phyloP scores from a whole-genome alignment of 805 yeast species.

The Pichia cephalocereana region DNA sequence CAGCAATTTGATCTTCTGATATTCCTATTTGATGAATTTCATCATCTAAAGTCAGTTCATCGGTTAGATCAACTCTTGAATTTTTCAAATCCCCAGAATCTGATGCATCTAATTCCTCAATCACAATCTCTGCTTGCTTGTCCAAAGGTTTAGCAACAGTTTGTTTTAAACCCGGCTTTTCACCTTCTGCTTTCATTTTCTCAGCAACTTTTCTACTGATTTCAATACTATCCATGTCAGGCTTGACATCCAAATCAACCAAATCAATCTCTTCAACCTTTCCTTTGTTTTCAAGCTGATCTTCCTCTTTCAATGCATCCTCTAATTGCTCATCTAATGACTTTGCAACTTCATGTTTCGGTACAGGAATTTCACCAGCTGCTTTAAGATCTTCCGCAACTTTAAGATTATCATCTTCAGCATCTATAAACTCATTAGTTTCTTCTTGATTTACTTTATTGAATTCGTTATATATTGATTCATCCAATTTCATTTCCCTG shows the following conservation, averaged over 20 bases:
- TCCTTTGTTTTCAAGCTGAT: neutral
- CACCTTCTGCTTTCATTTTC: constrained; percentile 15
- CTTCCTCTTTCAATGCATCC: constrained; percentile 2
- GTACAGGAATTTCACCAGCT: neutral
- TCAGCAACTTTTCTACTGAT: constrained; percentile 19
- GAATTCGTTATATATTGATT: neutral
- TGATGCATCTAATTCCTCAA: neutral
- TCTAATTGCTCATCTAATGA: constrained; percentile 21
- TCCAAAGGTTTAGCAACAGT: constrained; percentile 21
- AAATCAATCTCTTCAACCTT: neutral
- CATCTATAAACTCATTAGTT: neutral
- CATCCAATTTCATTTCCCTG: neutral
- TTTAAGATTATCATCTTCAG: constrained; percentile 1
- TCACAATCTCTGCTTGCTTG: constrained; percentile 18
- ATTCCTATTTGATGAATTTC: neutral
- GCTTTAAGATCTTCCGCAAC: constrained; percentile 4
- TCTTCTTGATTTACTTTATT: neutral
- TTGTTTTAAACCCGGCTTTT: constrained; percentile 18
- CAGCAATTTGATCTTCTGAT: neutral
- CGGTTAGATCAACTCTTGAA: neutral
- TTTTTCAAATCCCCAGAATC: neutral
- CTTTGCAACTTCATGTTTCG: constrained; percentile 19
- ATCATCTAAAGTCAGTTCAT: neutral
- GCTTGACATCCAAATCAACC: neutral
- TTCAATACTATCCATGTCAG: neutral